Evolutionary conservation across 176 grass and related monocot species (phyloP).

Genomic region (Carex kokanica): DNA sequence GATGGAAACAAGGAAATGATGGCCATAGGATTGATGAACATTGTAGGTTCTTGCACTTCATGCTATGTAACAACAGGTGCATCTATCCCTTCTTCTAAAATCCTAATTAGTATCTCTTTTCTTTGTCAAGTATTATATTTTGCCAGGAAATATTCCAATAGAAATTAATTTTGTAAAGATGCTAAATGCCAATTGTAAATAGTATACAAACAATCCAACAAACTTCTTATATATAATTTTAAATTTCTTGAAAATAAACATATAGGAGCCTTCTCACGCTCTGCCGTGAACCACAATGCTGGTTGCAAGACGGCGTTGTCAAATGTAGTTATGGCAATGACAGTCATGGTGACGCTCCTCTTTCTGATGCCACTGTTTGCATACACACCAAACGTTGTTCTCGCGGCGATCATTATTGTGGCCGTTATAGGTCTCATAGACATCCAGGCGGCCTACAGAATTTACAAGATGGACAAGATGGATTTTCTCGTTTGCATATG

Average conservation of each 20-base stretch:
- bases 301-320: conserved; percentile 95
- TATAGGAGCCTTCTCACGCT: conserved; percentile 89
- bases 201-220: background rate
- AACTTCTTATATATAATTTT: background rate
- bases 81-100: background rate
- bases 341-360: conserved; percentile 80
- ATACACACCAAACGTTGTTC: conserved; percentile 87
- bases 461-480: conserved; percentile 97
- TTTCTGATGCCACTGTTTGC: conserved; percentile 90
- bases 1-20: conserved; percentile 99
- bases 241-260: background rate
- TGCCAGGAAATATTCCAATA: background rate
- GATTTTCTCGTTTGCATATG: conserved; percentile 86
- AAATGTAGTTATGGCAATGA: conserved; percentile 82
- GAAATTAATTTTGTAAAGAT: background rate
- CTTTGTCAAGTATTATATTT: background rate
- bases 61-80: conserved; percentile 91
- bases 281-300: conserved; percentile 96
- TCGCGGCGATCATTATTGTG: conserved; percentile 77
- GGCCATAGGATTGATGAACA: conserved; percentile 97
- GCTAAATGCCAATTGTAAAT: background rate
- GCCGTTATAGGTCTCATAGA: conserved; percentile 82
- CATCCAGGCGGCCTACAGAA: conserved; percentile 53
- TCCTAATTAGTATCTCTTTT: background rate
- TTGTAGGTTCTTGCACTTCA: conserved; percentile 93